Evolutionary conservation across 2,329 filamentous ascomycete species (phyloP).

Genomic region (Xylaria sp.): DNA sequence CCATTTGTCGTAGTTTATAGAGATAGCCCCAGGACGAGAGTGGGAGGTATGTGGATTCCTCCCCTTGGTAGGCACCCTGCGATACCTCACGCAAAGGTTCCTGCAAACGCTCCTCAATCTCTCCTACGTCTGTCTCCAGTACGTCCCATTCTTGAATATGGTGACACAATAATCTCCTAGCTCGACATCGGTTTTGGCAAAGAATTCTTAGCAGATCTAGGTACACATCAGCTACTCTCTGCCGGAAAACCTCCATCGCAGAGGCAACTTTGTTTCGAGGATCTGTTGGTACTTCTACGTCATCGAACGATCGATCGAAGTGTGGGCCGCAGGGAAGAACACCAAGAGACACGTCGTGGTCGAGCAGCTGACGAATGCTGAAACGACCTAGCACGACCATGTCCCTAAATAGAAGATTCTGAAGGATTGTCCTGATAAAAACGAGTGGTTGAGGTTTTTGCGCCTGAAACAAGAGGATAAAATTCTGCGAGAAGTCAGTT

Average conservation of each 20-base stretch:
- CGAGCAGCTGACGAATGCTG: slow-evolving; percentile 78
- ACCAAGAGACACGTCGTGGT: slow-evolving; percentile 81
- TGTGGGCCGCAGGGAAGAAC: slow-evolving; percentile 77
- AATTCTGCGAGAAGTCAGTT: slow-evolving; percentile 63
- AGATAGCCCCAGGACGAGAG: slow-evolving; percentile 90
- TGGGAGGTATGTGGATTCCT: slow-evolving; percentile 70
- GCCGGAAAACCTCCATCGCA: slow-evolving; percentile 76
- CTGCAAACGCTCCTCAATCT: slow-evolving; percentile 76
- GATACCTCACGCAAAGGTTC: slow-evolving; percentile 69
- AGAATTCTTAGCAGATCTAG: slow-evolving; percentile 84
- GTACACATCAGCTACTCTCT: slow-evolving; percentile 74
- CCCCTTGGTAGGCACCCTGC: slow-evolving; percentile 54
- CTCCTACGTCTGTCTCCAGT: slow-evolving; percentile 82
- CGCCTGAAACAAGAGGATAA: slow-evolving; percentile 77
- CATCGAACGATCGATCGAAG: slow-evolving; percentile 78
- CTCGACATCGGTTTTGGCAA: slow-evolving; percentile 89
- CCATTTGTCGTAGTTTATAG: slow-evolving; percentile 89
- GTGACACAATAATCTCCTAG: slow-evolving; percentile 90
- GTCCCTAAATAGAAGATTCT: slow-evolving; percentile 78
- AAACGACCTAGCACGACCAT: slow-evolving; percentile 74
- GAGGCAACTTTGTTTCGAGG: slow-evolving; percentile 77
- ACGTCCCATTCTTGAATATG: slow-evolving; percentile 84
- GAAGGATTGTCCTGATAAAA: slow-evolving; percentile 82
- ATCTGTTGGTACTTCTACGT: slow-evolving; percentile 78
- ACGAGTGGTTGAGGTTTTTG: slow-evolving; percentile 84